Conservation (phyloP, 169 alveolate species). For the Cryptosporidium ubiquitum region DNA sequence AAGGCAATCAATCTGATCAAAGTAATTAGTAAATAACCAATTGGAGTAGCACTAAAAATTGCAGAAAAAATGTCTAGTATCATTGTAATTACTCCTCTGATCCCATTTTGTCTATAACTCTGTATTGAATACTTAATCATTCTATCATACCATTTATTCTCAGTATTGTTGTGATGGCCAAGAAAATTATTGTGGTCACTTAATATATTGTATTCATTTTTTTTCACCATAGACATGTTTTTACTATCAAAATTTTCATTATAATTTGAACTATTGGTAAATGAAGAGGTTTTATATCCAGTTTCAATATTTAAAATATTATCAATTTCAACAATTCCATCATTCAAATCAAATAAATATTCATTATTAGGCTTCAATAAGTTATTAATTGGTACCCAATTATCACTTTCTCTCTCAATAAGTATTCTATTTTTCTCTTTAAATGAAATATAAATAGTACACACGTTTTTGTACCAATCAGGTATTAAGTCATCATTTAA, state of each 20-base stretch:
- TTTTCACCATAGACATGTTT: neutral
- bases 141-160: slow-evolving; percentile 50
- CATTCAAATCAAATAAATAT: neutral
- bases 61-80: slow-evolving; percentile 62
- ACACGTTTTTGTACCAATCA: slow-evolving; percentile 52
- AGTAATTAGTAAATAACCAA: slow-evolving; percentile 49
- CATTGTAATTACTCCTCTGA: slow-evolving; percentile 71
- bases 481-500: neutral
- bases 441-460: neutral
- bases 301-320: neutral
- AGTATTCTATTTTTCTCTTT: neutral
- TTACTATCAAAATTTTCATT: neutral
- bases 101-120: slow-evolving; percentile 59
- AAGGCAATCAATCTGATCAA: slow-evolving; percentile 68
- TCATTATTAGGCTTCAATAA: neutral
- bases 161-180: neutral
- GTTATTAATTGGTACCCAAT: slow-evolving; percentile 31
- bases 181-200: neutral
- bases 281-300: neutral
- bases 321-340: slow-evolving; percentile 5
- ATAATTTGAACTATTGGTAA: neutral
- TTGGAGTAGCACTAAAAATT: slow-evolving; percentile 70
- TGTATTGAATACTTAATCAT: slow-evolving; percentile 66
- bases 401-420: neutral
- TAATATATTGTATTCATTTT: neutral